Evolutionary conservation across 805 yeast genomes (phyloP), one percentile per base, ranked within the genome.

Genomic region (Cyberlindnera saturnus): DNA sequence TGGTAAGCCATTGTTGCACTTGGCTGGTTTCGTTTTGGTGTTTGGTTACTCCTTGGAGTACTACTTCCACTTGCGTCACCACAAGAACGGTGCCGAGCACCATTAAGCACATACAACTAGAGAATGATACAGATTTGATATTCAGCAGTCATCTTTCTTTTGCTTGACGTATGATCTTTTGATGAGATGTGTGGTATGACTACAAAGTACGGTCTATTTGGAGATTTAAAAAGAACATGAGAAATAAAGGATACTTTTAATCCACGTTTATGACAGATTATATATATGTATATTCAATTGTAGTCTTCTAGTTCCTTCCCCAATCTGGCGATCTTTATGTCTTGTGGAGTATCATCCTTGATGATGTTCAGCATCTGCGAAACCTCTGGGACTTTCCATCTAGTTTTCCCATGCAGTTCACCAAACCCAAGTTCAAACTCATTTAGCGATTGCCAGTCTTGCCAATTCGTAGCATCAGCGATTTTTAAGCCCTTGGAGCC

Each of bases 31-130:
- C 64, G 66, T 88, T 66, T 65, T 87, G 55, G 64, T 77, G 52
- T 71, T 86, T 47, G 96, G 97, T 61, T 90, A 90, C 84, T 75
- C 88, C 52, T 73, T 87, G 72, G 96, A 90, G 74, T 90, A 90
- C 81, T 85, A 82, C 75, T 79, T 87, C 81, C 97, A 91, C 74
- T 79, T 77, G 62, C 71, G 80, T 62, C 81, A 76, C 61, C 77
- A 74, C 65, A 75, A 75, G 63, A 65, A 60, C 43, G 71, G 67
- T 51, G 77, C 37, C 26, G 40, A 38, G 35, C 40, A 38, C 40
- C 40, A 38, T 29, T 38, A 31, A 32, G 18, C 28, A 23, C 28
- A 23, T 20, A 17, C 36, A 16, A 33, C 36, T 23, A 23, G 28
- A 23, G 28, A 20, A 20, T 20, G 23, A 23, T 23, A 14, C 28